Evolutionary conservation across 1,284 basidiomycete species (phyloP).

Genomic region (Puccinia polysora): DNA sequence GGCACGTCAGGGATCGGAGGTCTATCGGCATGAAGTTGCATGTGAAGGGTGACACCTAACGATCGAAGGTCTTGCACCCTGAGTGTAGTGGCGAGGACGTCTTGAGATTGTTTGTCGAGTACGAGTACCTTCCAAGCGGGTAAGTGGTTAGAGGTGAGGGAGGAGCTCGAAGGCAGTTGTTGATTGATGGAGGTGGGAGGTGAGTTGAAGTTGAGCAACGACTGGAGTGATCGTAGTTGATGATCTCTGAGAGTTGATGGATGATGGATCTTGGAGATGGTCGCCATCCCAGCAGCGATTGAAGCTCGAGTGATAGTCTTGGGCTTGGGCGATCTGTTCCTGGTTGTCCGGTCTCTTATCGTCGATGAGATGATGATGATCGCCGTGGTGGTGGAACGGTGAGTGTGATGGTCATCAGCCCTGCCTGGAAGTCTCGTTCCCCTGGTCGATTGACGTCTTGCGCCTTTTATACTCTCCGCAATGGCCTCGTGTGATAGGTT

Average conservation of each 20-base stretch:
- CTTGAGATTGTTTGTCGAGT: slow-evolving; percentile 90
- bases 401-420: too few species aligned
- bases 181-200: neutral
- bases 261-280: too few species aligned
- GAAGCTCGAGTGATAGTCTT: too few species aligned
- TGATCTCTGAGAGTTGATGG: slow-evolving; percentile 71
- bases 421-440: too few species aligned
- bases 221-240: slow-evolving; percentile 69
- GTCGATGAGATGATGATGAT: too few species aligned
- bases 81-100: slow-evolving; percentile 88
- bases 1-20: slow-evolving; percentile 92
- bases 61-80: slow-evolving; percentile 94
- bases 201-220: slow-evolving; percentile 62
- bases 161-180: neutral
- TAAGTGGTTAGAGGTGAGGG: slow-evolving; percentile 54
- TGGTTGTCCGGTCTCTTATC: too few species aligned
- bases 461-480: too few species aligned
- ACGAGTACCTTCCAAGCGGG: slow-evolving; percentile 96
- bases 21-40: slow-evolving; percentile 82
- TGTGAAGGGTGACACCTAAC: slow-evolving; percentile 72
- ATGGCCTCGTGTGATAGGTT: too few species aligned
- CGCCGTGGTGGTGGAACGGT: too few species aligned
- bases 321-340: too few species aligned
- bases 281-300: too few species aligned
- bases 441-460: too few species aligned